Evolutionary conservation across 495 filamentous ascomycete species (phyloP).

Genomic region (Aspergillus affinis): DNA sequence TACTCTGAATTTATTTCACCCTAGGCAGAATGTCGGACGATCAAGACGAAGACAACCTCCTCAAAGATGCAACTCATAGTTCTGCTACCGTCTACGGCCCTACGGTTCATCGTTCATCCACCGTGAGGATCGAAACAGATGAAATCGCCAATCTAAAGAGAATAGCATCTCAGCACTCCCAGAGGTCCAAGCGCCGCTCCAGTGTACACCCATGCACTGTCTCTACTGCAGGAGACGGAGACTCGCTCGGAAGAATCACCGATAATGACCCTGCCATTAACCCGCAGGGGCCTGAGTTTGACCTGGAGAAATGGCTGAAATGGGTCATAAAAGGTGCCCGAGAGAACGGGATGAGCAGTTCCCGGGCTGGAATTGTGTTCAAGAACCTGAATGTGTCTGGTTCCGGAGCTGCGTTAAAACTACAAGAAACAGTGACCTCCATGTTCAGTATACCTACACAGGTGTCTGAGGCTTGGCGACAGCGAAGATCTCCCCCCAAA

Average conservation of each 20-base stretch:
- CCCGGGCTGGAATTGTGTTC: slow-evolving; percentile 43
- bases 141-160: slow-evolving; percentile 26
- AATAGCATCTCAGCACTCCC: slow-evolving; percentile 19
- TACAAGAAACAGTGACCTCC: slow-evolving; percentile 50
- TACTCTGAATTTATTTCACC: neutral
- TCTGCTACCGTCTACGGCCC: neutral
- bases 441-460: slow-evolving; percentile 45
- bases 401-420: slow-evolving; percentile 49
- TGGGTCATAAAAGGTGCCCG: slow-evolving; percentile 23
- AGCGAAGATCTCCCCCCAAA: slow-evolving; percentile 23
- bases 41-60: neutral
- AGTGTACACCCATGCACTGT: slow-evolving; percentile 6
- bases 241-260: slow-evolving; percentile 15
- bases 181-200: slow-evolving; percentile 20
- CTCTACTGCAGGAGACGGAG: neutral
- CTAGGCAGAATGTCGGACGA: neutral
- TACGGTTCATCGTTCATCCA: slow-evolving; percentile 2
- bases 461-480: no score
- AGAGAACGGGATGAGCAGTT: slow-evolving; percentile 17
- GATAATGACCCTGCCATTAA: slow-evolving; percentile 26
- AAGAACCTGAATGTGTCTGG: slow-evolving; percentile 51
- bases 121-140: slow-evolving; percentile 16
- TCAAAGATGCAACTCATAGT: neutral
- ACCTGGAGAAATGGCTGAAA: slow-evolving; percentile 30
- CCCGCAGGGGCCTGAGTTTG: slow-evolving; percentile 26